Base-by-base conservation (phyloP, 768 basidiomycete species). In the Dacryopinax primogenitus region DNA sequence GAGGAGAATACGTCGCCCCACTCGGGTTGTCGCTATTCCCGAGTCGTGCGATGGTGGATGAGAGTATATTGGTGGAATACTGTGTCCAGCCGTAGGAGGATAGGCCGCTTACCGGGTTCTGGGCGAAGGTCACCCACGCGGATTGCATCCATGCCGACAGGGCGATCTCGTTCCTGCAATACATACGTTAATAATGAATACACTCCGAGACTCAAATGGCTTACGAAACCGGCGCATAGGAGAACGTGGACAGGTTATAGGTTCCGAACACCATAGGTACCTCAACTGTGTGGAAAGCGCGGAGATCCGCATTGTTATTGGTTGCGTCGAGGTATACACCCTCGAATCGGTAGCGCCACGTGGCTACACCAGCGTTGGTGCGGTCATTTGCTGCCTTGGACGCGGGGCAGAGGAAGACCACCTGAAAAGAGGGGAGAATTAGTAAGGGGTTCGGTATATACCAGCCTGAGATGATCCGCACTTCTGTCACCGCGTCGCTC, bases 41-140 rank as follows among this genome's bases (percentile, higher is more conserved):
- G 7, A 58, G 51, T 30, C 32, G 26, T 32, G 51, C 51, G 7
- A 58, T 11, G 4, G 51, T 58, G 9, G 26, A 58, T 7, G 12
- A 15, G 51, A 58, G 11, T 13, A n/a, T 74, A 76, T 9, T 79
- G 75, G 71, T 67, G 16, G 70, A 65, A 39, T 73, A 74, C 34
- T 28, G 36, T 13, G 73, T 70, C 74, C 74, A 74, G 7, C 74
- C 74, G 39, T 67, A 67, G 33, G 69, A 37, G 26, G 64, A n/a
- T 62, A 78, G 65, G 0, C 76, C 77, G 12, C 72, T 63, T 3
- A 63, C 34, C 0, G 78, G 77, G 67, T 78, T 71, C n/a, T 75
- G 73, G n/a, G 78, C 78, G 63, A 80, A 80, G 4, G 75, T 71
- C 1, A 78, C 77, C 78, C 79, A 80, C 0, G 76, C 77, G 4